These are phyloP conservation scores for Ophiostoma ips DNA, from an alignment of 2,329 filamentous ascomycete genomes.

Conservation along the genomic window DNA sequence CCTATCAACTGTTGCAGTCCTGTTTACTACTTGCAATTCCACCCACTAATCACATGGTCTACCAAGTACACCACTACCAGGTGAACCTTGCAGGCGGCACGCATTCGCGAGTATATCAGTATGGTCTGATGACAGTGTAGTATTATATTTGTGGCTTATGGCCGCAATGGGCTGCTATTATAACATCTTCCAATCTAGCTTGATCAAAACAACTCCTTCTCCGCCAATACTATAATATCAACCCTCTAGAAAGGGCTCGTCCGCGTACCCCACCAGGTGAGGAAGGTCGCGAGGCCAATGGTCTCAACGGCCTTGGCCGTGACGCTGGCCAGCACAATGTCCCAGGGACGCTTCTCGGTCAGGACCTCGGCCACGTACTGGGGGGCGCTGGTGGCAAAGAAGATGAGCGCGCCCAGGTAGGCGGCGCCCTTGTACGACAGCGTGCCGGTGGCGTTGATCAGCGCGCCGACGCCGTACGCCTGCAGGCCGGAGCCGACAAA, in stretches of 20 bases:
- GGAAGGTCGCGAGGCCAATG: constrained; percentile 76
- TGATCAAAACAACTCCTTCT: constrained; percentile 32
- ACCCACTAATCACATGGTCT: too few relatives aligned
- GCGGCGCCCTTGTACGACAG: constrained; percentile 94
- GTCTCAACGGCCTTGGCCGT: constrained; percentile 84
- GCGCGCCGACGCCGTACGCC: constrained; percentile 75
- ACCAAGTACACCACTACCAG: too few relatives aligned
- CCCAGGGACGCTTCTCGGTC: constrained; percentile 80
- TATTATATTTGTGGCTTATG: too few relatives aligned
- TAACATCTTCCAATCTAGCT: background rate
- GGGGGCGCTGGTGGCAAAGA: constrained; percentile 79
- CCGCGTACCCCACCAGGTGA: constrained; percentile 95
- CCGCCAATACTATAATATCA: too few relatives aligned
- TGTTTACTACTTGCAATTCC: too few relatives aligned
- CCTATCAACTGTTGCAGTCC: background rate
- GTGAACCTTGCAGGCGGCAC: too few relatives aligned
- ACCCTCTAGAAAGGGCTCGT: constrained; percentile 70
- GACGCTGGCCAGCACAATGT: constrained; percentile 76
- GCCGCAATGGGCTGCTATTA: background rate
- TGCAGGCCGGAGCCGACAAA: constrained; percentile 79
- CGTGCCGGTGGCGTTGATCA: constrained; percentile 90
- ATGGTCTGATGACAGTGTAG: too few relatives aligned
- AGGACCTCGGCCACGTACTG: constrained; percentile 79
- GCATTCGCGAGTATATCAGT: too few relatives aligned
- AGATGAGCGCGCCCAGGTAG: constrained; percentile 82